Base-by-base conservation (phyloP, 2,329 filamentous ascomycete genomes). In the Fusarium albosuccineum region DNA sequence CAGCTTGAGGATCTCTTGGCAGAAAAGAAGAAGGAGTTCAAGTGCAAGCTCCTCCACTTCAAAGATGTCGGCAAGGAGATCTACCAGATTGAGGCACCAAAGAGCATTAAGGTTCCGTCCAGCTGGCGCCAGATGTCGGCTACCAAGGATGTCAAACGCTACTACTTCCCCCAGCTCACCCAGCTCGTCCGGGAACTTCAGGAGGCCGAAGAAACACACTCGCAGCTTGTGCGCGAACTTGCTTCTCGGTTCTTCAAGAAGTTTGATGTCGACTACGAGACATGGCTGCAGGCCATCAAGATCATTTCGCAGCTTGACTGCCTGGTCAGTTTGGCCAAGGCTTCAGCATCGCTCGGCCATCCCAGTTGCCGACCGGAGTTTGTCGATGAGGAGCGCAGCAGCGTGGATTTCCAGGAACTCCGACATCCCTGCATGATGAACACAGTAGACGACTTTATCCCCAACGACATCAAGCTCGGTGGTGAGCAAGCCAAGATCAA, bases 61-160 rank as follows among this genome's bases (percentile, higher is more conserved):
- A 89, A 89, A 29, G 93, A 98, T 75, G 91, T 97, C 8, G 96
- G 96, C 64, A 99, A 99, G 77, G 96, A 99, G 75, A 93, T 99
- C 53, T 98, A 97, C 80, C 95, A 99, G 79, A 85, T 99, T 10
- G 96, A 99, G 77, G 91, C 93, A 0, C 95, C 96, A 0, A 97
- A 96, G 78, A 82, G 82, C 1, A 83, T 92, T 74, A 97, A 97
- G 78, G 89, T 99, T 3, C 96, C 96, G 0, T 91, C 91, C 68
- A 88, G 83, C 72, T 99, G 96, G 94, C 90, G 94, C 66, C 95
- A 98, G 75, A 97, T 98, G 94, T 98, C 96, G 5, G 92, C 94
- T 1, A 98, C 96, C 0, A 88, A 91, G 66, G 89, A 91, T 58
- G 92, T 97, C 74, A 97, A 97, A 80, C 91, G 96, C 1, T 99